phyloP scores from a whole-genome alignment of 495 filamentous ascomycete species.

The Podospora bellae-mahoneyi region DNA sequence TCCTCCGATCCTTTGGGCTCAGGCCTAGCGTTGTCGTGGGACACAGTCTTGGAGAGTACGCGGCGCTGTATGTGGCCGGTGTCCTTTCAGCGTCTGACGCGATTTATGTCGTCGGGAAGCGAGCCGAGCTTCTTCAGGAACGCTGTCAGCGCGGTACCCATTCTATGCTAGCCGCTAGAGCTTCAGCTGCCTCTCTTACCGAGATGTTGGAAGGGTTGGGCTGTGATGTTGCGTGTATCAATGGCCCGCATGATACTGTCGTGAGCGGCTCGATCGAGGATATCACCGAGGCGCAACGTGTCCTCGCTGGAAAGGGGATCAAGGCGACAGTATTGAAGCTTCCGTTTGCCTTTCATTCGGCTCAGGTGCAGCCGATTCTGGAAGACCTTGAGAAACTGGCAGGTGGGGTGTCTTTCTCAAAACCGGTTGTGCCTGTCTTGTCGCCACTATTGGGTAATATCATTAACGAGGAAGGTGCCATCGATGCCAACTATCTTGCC shows the following conservation, averaged over 20 bases:
- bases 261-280: conserved; percentile 48
- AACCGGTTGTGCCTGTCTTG: conserved; percentile 60
- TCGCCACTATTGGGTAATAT: conserved; percentile 62
- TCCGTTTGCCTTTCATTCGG: conserved; percentile 75
- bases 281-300: conserved; percentile 54
- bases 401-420: conserved; percentile 53
- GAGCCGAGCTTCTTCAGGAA: conserved; percentile 66
- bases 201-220: conserved; percentile 29
- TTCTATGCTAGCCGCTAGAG: conserved; percentile 57
- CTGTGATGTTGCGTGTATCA: conserved; percentile 54
- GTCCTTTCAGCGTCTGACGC: conserved; percentile 74
- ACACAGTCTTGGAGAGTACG: conserved; percentile 82
- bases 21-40: conserved; percentile 71
- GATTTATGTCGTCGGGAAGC: conserved; percentile 69
- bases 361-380: conserved; percentile 71
- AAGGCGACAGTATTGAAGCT: conserved; percentile 66
- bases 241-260: conserved; percentile 56
- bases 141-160: conserved; percentile 67
- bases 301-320: conserved; percentile 51
- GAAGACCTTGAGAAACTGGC: conserved; percentile 56
- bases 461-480: conserved; percentile 44
- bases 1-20: conserved; percentile 73
- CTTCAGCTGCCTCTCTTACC: conserved; percentile 36
- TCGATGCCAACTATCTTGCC: conserved; percentile 61
- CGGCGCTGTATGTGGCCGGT: conserved; percentile 73